These are phyloP conservation scores for Metschnikowia koreensis DNA, from an alignment of 805 yeast genomes.

Conservation along the genomic window DNA sequence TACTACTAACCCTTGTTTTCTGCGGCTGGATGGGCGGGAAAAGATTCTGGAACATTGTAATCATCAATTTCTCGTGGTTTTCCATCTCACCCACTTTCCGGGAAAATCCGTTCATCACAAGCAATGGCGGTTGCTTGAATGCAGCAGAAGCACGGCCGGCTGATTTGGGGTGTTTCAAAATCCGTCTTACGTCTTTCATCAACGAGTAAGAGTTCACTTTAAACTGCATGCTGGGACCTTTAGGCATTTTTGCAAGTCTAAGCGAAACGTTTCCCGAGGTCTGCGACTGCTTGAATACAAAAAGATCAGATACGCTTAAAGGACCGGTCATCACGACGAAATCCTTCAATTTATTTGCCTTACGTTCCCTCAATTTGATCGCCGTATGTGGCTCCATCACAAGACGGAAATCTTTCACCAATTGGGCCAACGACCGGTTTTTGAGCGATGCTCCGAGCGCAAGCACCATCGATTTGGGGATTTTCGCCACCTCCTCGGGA, in stretches of 20 bases:
- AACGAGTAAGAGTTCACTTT: constrained; percentile 73
- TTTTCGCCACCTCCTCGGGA: constrained; percentile 65
- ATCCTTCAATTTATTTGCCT: constrained; percentile 83
- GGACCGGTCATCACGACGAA: constrained; percentile 99
- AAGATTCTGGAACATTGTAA: constrained; percentile 91
- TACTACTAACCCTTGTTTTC: constrained; percentile 65
- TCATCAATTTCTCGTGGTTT: constrained; percentile 73
- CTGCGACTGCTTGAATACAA: constrained; percentile 81
- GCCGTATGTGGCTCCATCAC: constrained; percentile 98
- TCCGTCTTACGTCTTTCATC: constrained; percentile 71
- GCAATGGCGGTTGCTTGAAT: constrained; percentile 75
- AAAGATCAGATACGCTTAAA: constrained; percentile 83
- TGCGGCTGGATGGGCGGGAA: constrained; percentile 94
- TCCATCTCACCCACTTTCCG: constrained; percentile 58
- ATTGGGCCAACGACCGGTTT: constrained; percentile 78
- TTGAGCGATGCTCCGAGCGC: constrained; percentile 74
- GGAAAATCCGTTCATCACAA: constrained; percentile 87
- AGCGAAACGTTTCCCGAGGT: constrained; percentile 76
- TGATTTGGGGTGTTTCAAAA: constrained; percentile 77
- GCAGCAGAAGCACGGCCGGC: constrained; percentile 62
- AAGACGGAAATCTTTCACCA: constrained; percentile 82
- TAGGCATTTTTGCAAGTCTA: constrained; percentile 82
- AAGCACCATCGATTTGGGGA: constrained; percentile 93
- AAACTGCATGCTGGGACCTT: constrained; percentile 93
- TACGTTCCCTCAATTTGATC: constrained; percentile 79